These are phyloP conservation scores for Phytopythium oedochilum DNA, from an alignment of 352 stramenopile species.

Conservation along the genomic window DNA sequence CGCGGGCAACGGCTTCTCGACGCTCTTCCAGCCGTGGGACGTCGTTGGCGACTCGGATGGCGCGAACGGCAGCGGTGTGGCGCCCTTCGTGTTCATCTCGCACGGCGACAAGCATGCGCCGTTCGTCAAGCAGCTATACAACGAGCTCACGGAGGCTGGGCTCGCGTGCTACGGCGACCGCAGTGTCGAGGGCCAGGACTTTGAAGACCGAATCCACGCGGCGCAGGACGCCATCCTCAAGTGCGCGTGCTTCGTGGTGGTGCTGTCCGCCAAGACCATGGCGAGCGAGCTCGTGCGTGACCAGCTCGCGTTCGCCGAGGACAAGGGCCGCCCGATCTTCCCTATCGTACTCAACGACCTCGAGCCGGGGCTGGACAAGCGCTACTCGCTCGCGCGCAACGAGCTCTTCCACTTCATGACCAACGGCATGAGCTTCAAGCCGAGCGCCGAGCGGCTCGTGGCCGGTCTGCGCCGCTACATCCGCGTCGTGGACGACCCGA, in stretches of 20 bases:
- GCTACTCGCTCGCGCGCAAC: slow-evolving; percentile 74
- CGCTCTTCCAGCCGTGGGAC: slow-evolving; percentile 62
- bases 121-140: slow-evolving; percentile 69
- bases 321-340: slow-evolving; percentile 81
- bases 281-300: slow-evolving; percentile 69
- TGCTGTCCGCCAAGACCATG: slow-evolving; percentile 73
- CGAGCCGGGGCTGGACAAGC: slow-evolving; percentile 61
- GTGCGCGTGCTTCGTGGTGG: slow-evolving; percentile 65
- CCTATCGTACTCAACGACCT: slow-evolving; percentile 65
- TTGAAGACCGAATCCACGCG: slow-evolving; percentile 69
- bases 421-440: slow-evolving; percentile 66
- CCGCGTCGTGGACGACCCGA: slow-evolving; percentile 17
- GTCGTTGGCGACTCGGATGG: slow-evolving; percentile 18
- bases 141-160: slow-evolving; percentile 53
- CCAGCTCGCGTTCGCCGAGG: slow-evolving; percentile 77
- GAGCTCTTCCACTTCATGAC: slow-evolving; percentile 83
- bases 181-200: slow-evolving; percentile 10
- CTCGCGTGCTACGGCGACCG: slow-evolving; percentile 70
- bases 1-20: slow-evolving; percentile 33
- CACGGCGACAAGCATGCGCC: slow-evolving; percentile 66
- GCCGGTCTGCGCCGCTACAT: slow-evolving; percentile 33
- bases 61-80: slow-evolving; percentile 20
- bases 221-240: slow-evolving; percentile 82
- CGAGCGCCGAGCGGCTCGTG: slow-evolving; percentile 49
- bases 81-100: slow-evolving; percentile 74